Conservation (phyloP, 1,139 yeast species). For the Pichia sp. region DNA sequence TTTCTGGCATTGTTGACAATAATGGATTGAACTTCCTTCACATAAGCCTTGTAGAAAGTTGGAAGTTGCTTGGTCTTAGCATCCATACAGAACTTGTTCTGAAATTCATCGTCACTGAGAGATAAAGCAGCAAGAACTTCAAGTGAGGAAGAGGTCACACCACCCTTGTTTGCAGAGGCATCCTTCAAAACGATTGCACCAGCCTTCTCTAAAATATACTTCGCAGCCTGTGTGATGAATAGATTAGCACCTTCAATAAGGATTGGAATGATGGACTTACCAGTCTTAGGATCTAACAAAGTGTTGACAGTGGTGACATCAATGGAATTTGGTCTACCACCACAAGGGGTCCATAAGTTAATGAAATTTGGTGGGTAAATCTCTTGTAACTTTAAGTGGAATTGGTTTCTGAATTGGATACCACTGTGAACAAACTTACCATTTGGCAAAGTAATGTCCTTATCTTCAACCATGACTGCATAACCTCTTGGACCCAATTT, state of each 20-base stretch:
- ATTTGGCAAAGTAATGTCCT: constrained; percentile 68
- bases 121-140: constrained; percentile 95
- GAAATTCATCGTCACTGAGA: constrained; percentile 78
- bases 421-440: constrained; percentile 75
- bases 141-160: constrained; percentile 93
- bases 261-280: constrained; percentile 73
- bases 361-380: constrained; percentile 55
- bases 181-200: constrained; percentile 88
- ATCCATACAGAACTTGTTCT: constrained; percentile 66
- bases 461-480: constrained; percentile 79
- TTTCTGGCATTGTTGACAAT: constrained; percentile 71
- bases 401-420: constrained; percentile 83
- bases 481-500: constrained; percentile 72
- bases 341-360: constrained; percentile 92
- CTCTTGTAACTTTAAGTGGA: constrained; percentile 71
- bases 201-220: constrained; percentile 74
- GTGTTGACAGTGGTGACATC: constrained; percentile 75
- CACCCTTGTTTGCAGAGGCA: constrained; percentile 97
- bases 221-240: constrained; percentile 92
- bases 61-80: constrained; percentile 49
- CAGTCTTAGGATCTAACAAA: constrained; percentile 69
- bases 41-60: constrained; percentile 72
- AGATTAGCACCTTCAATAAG: constrained; percentile 97
- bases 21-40: constrained; percentile 70
- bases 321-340: constrained; percentile 97